These are phyloP conservation scores for Yarrowia sp. DNA, from an alignment of 805 yeast genomes.

Conservation along the genomic window DNA sequence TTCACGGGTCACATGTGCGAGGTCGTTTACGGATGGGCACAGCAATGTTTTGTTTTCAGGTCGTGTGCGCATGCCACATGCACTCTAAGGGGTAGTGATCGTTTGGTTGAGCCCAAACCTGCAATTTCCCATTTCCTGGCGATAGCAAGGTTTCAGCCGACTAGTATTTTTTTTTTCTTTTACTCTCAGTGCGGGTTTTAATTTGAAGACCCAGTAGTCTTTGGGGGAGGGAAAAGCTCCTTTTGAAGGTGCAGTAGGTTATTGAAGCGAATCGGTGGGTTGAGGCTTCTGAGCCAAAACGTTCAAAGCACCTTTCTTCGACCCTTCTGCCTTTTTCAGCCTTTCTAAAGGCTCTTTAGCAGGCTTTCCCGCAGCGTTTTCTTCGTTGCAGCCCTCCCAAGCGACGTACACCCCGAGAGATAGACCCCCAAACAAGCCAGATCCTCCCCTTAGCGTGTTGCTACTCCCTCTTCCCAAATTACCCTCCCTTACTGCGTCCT, in stretches of 20 bases:
- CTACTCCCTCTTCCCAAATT: slow-evolving; percentile 20
- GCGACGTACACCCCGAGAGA: too few relatives aligned
- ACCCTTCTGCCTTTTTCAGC: not conserved
- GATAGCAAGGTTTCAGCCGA: slow-evolving; percentile 28
- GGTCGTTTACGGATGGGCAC: not conserved
- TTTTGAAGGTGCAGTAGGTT: slow-evolving; percentile 8
- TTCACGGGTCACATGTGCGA: slow-evolving; percentile 9
- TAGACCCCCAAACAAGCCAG: too few relatives aligned
- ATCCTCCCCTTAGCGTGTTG: not conserved
- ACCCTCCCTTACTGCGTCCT: slow-evolving; percentile 36
- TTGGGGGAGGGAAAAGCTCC: not conserved
- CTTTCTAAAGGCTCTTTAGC: too few relatives aligned
- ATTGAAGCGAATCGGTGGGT: slow-evolving; percentile 1
- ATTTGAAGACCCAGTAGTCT: slow-evolving; percentile 5
- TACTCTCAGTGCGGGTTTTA: slow-evolving; percentile 16
- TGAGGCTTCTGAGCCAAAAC: slow-evolving; percentile 6
- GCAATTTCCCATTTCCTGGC: slow-evolving; percentile 28
- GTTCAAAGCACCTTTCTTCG: not conserved
- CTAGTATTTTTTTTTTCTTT: not conserved
- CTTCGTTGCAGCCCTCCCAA: too few relatives aligned
- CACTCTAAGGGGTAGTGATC: not conserved
- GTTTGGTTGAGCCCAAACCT: slow-evolving; percentile 4
- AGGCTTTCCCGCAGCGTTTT: too few relatives aligned
- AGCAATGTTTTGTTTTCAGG: slow-evolving; percentile 13
- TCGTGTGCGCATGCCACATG: slow-evolving; percentile 31